phyloP scores from a whole-genome alignment of 768 basidiomycete species.

The Rubroboletus satanas region DNA sequence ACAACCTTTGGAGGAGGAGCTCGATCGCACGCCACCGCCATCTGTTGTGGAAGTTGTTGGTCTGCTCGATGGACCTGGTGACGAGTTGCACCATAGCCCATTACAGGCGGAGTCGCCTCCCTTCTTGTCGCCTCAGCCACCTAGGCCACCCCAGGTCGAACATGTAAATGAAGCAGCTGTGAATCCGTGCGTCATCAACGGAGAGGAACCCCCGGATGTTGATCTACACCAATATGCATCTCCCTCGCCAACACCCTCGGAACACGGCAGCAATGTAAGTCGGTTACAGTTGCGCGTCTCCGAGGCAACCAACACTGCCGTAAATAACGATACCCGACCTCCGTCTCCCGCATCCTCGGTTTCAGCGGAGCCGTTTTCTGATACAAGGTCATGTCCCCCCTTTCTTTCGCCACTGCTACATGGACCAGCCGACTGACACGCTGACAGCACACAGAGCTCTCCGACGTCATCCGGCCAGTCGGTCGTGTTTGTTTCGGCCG shows the following conservation, averaged over 20 bases:
- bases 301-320: background rate
- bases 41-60: background rate
- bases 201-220: background rate
- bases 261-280: slow-evolving; percentile 23
- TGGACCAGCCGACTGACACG: background rate
- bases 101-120: background rate
- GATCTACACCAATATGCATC: background rate
- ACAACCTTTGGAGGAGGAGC: background rate
- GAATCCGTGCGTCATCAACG: background rate
- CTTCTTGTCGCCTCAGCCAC: background rate
- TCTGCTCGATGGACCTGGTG: background rate
- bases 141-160: background rate
- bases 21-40: background rate
- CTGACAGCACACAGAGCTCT: slow-evolving; percentile 4
- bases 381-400: slow-evolving; percentile 12
- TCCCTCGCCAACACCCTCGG: slow-evolving; percentile 28
- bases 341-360: slow-evolving; percentile 12
- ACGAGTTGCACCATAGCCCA: background rate
- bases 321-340: slow-evolving; percentile 3
- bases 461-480: slow-evolving; percentile 20
- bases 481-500: slow-evolving; percentile 29
- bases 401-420: background rate
- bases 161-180: background rate
- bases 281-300: background rate
- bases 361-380: slow-evolving; percentile 11